Percentiles rank a stretch among this genome's conserved stretches.
These are phyloP conservation scores for Pisolithus thermaeus DNA, from an alignment of 1,284 basidiomycete genomes.

Conservation along the genomic window DNA sequence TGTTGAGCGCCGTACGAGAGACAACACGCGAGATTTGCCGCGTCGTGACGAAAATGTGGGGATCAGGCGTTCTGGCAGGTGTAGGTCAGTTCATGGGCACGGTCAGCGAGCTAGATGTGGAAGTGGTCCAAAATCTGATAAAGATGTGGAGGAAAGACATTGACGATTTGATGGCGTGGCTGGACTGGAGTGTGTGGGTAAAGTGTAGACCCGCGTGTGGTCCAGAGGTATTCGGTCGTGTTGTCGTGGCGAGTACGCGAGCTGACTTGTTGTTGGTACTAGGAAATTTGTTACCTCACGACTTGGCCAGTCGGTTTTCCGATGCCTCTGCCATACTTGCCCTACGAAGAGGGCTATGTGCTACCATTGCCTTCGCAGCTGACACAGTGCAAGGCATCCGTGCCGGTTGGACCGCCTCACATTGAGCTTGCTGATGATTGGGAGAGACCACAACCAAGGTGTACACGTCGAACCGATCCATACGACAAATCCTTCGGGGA, in stretches of 20 bases:
- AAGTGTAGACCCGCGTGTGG: constrained; percentile 32
- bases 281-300: constrained; percentile 45
- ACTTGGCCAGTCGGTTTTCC: constrained; percentile 36
- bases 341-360: background rate
- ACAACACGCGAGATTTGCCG: constrained; percentile 43
- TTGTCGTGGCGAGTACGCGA: no score
- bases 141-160: constrained; percentile 23
- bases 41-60: constrained; percentile 40
- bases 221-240: constrained; percentile 20
- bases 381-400: no score
- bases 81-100: constrained; percentile 16
- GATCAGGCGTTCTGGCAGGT: constrained; percentile 30
- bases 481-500: no score
- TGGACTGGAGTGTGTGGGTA: constrained; percentile 38
- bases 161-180: constrained; percentile 32
- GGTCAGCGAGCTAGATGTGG: background rate
- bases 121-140: constrained; percentile 8
- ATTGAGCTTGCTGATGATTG: background rate
- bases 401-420: background rate
- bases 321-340: background rate
- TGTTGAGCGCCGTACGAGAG: constrained; percentile 31
- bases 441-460: background rate
- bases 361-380: background rate
- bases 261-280: background rate
- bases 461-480: no score